Base-by-base conservation (phyloP, 139 green algal species). In the Pedinophyceae sp. region DNA sequence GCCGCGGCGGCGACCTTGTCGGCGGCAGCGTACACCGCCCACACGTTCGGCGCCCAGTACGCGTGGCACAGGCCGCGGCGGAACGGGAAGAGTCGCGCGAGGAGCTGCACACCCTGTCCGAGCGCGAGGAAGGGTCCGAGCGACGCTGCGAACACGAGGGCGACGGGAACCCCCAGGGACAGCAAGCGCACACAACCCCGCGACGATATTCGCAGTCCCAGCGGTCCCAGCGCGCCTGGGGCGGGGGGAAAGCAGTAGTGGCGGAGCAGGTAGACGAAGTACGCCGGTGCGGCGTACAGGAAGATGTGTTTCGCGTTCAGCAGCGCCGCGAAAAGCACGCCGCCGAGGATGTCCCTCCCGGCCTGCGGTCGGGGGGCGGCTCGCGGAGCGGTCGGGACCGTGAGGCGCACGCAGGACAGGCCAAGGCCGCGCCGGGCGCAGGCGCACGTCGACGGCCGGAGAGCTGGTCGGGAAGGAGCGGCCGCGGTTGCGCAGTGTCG, bases 21-120 rank as follows among this genome's bases (percentile, higher is more conserved):
- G 1, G 66, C 68, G 1, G 50, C 61, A 13, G 67, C 71, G 68
- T 96, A 97, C 26, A 95, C 57, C 15, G 88, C 88, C 89, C 89
- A 97, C 4, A 73, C 59, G 62, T 97, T 97, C 48, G 87, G 74
- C 2, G 89, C 89, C 89, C 89, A 97, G 74, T 96, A 97, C 0
- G 89, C 79, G 57, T 97, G 89, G 17, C 65, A 73, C 28, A 97
- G 66, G 2, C 89, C 89, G 4, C 89, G 72, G 2, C 67, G 68
- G 67, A 97, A 95, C 15, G 89, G 89, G 60, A 97, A 95, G 28
- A 97, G 66, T 18, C 88, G 64, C 24, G 50, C 50, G 19, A 85
- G 38, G 30, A 83, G 23, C 28, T 39, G 17, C 16, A 27, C 24
- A 55, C 49, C 50, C 72, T 80, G 67, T 16, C 27, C 2, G 23